phyloP scores from a whole-genome alignment of 2,329 filamentous ascomycete genomes.

The Lojkania enalia region DNA sequence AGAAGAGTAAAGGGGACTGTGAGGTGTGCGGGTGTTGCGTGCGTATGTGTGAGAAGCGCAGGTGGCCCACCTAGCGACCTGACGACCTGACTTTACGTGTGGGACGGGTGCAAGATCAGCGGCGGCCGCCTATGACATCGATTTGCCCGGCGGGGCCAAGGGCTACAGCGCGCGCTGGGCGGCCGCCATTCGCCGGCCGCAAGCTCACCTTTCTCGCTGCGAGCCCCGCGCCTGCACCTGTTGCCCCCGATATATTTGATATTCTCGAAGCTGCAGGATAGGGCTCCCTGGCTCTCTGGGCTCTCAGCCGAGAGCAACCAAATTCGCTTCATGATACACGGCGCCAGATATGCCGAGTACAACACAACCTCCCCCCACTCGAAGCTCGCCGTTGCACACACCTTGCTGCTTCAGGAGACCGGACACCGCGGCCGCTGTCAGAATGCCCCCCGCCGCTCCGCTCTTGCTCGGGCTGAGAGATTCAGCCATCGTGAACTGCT shows the following conservation, averaged over 20 bases:
- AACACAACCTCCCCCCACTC: no score
- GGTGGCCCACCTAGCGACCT: no score
- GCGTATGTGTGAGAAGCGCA: slow-evolving; percentile 4
- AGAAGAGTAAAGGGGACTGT: neutral
- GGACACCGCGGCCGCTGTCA: slow-evolving; percentile 9
- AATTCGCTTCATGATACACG: no score
- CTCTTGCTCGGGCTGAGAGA: neutral
- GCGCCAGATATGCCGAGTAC: no score
- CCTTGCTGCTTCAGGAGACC: slow-evolving; percentile 8
- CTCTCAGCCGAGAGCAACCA: no score
- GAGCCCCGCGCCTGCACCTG: no score
- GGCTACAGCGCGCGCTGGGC: neutral
- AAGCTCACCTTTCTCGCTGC: no score
- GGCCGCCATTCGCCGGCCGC: neutral
- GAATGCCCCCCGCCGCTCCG: slow-evolving; percentile 2
- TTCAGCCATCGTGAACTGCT: neutral
- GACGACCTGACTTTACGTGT: neutral
- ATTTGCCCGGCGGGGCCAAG: slow-evolving; percentile 1
- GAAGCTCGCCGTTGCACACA: no score
- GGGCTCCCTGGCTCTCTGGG: no score
- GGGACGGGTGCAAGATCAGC: slow-evolving; percentile 1
- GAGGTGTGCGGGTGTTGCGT: slow-evolving; percentile 1
- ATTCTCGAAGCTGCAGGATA: no score
- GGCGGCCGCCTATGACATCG: slow-evolving; percentile 9
- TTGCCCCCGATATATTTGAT: no score